Base-by-base conservation (phyloP, 2,329 filamentous ascomycete species). In the Ceratocystis huliohia region DNA sequence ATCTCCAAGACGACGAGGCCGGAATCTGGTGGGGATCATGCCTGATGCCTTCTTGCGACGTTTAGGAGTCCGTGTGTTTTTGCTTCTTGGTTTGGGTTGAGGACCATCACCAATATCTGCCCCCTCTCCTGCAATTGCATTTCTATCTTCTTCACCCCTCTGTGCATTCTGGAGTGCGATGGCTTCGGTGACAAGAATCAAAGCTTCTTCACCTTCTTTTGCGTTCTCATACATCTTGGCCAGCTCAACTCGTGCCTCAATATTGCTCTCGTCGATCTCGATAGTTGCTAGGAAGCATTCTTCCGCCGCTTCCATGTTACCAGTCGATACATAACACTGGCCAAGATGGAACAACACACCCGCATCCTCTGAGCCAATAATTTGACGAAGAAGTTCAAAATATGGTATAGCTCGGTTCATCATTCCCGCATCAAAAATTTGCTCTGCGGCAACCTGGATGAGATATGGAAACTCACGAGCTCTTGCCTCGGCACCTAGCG, bases 81-180 rank as follows among this genome's bases (percentile, higher is more conserved):
- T 84, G 71, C 91, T 88, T 28, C 83, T 84, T 76, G 87, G 84
- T 69, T 86, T 86, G 59, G 82, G 82, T 69, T 82, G 90, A 72
- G 95, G 96, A 74, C 96, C 84, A 71, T 88, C 91, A 13, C 90
- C 90, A 8, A 96, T 79, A 71, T 89, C 84, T 37, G 88, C 84
- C 50, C 90, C 86, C 44, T 89, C 79, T 71, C 90, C 84, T 37
- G 88, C 84, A 50, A 89, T 86, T 45, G 89, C 88, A 69, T 91
- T 86, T 59, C 92, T 84, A 67, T 88, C 86, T 53, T 84, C 80
- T 53, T 85, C 78, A 69, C 94, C 88, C 67, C 77, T 76, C 64
- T 77, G 76, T 10, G 75, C 76, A 67, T 81, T 81, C 69, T 82
- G 82, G 25, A 91, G 77, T 41, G 84, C 80, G 70, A 93, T 82